Evolutionary conservation across 108 stramenopile species (phyloP), one percentile per base, ranked within the genome.

Genomic region (Poteriospumella lacustris): DNA sequence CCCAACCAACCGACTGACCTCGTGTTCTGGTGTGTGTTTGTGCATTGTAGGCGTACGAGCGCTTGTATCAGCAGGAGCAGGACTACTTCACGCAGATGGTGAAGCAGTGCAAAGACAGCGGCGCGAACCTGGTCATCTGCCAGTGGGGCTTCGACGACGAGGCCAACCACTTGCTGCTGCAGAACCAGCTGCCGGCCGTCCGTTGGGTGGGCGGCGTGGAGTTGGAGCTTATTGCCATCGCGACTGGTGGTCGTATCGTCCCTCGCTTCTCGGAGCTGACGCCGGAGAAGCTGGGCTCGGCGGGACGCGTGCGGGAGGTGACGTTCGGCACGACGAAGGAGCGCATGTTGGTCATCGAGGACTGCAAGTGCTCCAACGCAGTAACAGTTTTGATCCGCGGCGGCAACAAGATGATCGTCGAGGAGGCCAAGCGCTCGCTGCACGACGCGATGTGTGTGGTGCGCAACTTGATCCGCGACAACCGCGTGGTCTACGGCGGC

Each of bases 371-470:
- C 87, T 89, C 91, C 68, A 92, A 93, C 56, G 97, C 99, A 39
- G 96, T 98, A 44, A 99, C 99, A 47, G 91, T 98, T 26, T 82
- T 98, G 40, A 95, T 98, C 5, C 87, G 99, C 29, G 99, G 99
- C 5, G 99, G 97, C 39, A 98, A 96, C 80, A 92, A 93, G 85
- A 98, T 98, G 97, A 94, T 98, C 83, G 95, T 99, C 31, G 99
- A 99, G n/a, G 99, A 99, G 88, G 96, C 95, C 58, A 98, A 99
- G 80, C 92, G 99, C 44, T 96, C 96, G n/a, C 89, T 99, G 38
- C 99, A 99, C 83, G 99, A 99, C 87, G 96, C 99, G 85, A 98
- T 99, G 96, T 99, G 99, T 79, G 97, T 99, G 59, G 95, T 97
- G 28, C 92, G 97, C 36, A 98, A 98, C 85, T 88, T 99, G 52